These are phyloP conservation scores for Ogataea zsoltii DNA, from an alignment of 805 yeast species.

Conservation along the genomic window DNA sequence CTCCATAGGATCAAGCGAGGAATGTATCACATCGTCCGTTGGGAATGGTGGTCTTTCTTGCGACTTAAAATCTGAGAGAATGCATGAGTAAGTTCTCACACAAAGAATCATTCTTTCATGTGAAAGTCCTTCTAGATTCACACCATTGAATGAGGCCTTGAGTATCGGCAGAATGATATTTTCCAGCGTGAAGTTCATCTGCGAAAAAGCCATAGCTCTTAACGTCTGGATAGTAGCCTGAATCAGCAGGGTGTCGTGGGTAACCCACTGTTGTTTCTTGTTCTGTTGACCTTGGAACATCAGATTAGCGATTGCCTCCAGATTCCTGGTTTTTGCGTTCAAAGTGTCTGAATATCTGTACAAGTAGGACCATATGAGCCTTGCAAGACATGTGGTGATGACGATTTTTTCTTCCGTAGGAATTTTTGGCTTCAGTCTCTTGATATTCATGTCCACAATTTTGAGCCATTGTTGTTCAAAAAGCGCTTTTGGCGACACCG, in stretches of 20 bases:
- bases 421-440: conserved; percentile 63
- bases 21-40: conserved; percentile 45
- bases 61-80: conserved; percentile 60
- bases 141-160: conserved; percentile 58
- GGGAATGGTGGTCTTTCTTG: conserved; percentile 76
- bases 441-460: conserved; percentile 62
- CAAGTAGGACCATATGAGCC: conserved; percentile 87
- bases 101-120: conserved; percentile 75
- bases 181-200: conserved; percentile 77
- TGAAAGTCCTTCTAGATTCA: conserved; percentile 56
- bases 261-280: conserved; percentile 76
- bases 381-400: conserved; percentile 62
- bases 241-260: conserved; percentile 59
- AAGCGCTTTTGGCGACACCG: conserved; percentile 77
- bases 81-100: conserved; percentile 68
- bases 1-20: conserved; percentile 36
- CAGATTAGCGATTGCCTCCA: conserved; percentile 64
- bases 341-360: conserved; percentile 86
- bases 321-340: conserved; percentile 79
- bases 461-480: conserved; percentile 73
- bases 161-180: conserved; percentile 73
- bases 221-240: conserved; percentile 70
- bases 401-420: conserved; percentile 51
- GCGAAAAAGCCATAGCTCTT: conserved; percentile 77
- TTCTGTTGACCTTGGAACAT: conserved; percentile 47